Percentiles rank a stretch among this genome's conserved stretches.
These are phyloP conservation scores for Trichoderma brevicompactum DNA, from an alignment of 2,329 filamentous ascomycete genomes.

Conservation along the genomic window DNA sequence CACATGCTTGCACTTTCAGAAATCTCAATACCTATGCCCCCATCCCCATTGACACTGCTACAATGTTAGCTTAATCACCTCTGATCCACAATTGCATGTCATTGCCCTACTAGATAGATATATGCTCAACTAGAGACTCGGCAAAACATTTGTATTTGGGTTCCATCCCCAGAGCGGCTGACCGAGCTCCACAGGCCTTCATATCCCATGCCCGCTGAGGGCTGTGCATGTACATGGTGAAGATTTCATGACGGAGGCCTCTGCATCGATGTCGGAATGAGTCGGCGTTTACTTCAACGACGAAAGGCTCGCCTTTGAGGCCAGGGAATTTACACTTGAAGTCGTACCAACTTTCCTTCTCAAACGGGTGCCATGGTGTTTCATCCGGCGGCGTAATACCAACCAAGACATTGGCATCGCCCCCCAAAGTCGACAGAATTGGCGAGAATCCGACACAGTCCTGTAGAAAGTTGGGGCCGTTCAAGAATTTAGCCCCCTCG, in stretches of 20 bases:
- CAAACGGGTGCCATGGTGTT: conserved; percentile 31
- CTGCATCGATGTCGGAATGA: conserved; percentile 35
- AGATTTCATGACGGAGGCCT: conserved; percentile 32
- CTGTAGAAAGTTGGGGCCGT: conserved; percentile 19
- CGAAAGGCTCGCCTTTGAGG: conserved; percentile 23
- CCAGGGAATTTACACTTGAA: conserved; percentile 34
- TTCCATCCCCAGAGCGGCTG: conserved; percentile 27
- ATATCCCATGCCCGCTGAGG: conserved; percentile 41
- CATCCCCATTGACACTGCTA: neutral
- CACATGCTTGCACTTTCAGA: neutral
- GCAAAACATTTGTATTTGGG: conserved; percentile 33
- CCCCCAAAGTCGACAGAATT: conserved; percentile 36
- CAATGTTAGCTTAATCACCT: neutral
- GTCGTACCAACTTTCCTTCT: conserved; percentile 36
- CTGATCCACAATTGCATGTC: too few relatives aligned
- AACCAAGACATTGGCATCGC: conserved; percentile 36
- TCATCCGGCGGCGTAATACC: conserved; percentile 28
- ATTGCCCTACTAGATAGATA: conserved; percentile 36
- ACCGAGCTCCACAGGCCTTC: conserved; percentile 34
- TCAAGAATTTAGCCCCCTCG: conserved; percentile 28
- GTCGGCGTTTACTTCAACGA: conserved; percentile 38
- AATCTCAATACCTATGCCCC: conserved; percentile 10
- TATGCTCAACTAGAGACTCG: conserved; percentile 33
- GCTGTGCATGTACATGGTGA: conserved; percentile 39
- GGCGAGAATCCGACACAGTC: conserved; percentile 36